phyloP scores from a whole-genome alignment of 331 rosid genomes.

The Rhamnella rubrinervis region DNA sequence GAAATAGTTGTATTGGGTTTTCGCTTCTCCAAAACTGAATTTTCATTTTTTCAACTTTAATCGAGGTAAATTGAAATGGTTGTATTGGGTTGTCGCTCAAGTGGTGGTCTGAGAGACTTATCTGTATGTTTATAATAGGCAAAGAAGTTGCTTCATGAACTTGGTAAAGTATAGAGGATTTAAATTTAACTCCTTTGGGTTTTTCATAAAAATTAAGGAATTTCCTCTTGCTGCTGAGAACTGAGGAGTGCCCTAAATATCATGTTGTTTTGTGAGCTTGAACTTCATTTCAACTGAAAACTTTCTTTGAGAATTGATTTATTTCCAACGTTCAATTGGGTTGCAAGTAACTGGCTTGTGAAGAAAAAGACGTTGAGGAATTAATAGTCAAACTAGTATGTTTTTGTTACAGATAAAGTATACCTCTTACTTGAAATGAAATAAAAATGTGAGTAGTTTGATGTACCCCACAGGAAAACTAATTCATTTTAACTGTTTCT shows the following conservation, averaged over 20 bases:
- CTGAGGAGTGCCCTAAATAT: too few species aligned
- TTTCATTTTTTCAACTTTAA: neutral
- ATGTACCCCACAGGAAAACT: neutral
- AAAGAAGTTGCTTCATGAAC: neutral
- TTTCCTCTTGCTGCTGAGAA: too few species aligned
- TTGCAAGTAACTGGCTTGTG: too few species aligned
- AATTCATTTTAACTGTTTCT: neutral
- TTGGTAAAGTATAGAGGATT: neutral
- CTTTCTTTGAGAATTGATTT: neutral
- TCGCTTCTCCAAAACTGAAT: neutral
- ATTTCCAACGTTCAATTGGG: neutral
- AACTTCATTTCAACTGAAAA: neutral
- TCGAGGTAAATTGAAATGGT: neutral
- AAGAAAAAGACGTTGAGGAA: too few species aligned
- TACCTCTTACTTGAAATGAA: neutral
- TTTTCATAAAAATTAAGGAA: neutral
- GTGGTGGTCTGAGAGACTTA: too few species aligned
- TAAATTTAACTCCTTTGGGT: neutral
- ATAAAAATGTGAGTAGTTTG: neutral
- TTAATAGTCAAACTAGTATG: too few species aligned
- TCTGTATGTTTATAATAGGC: neutral
- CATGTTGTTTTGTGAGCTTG: too few species aligned
- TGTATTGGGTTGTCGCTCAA: too few species aligned
- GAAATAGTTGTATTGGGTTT: neutral
- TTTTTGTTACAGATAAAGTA: too few species aligned